phyloP scores from a whole-genome alignment of 164 flowering plant genomes.

The grape (Vitis vinifera) region ASM3070453v1 NC_081809.1:3093501-3094000 shows the following conservation, averaged over 20 bases:
- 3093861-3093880: slow-evolving; percentile 10
- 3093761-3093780: slow-evolving; percentile 7
- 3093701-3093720: slow-evolving; percentile 34
- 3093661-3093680: slow-evolving; percentile 61
- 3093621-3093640: slow-evolving; percentile 2
- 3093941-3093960: slow-evolving; percentile 1
- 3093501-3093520: no score
- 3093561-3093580: slow-evolving; percentile 7
- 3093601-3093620: slow-evolving; percentile 2
- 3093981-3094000: slow-evolving; percentile 15
- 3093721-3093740: slow-evolving; percentile 10
- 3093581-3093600: slow-evolving; percentile 11
- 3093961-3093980: slow-evolving; percentile 2
- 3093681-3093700: slow-evolving; percentile 48
- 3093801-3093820: slow-evolving; percentile 15
- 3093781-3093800: slow-evolving; percentile 20
- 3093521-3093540: not conserved
- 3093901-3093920: slow-evolving; percentile 2
- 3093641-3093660: slow-evolving; percentile 43
- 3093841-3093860: slow-evolving; percentile 15
- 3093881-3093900: slow-evolving; percentile 1
- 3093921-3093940: slow-evolving; percentile 1
- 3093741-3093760: slow-evolving; percentile 17
- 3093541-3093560: not conserved
- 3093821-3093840: slow-evolving; percentile 11